A percentile compares a stretch with the other conserved stretches of the same genome.
Conservation (phyloP, 352 stramenopile species). For the Globisporangium cylindrosporum region DNA sequence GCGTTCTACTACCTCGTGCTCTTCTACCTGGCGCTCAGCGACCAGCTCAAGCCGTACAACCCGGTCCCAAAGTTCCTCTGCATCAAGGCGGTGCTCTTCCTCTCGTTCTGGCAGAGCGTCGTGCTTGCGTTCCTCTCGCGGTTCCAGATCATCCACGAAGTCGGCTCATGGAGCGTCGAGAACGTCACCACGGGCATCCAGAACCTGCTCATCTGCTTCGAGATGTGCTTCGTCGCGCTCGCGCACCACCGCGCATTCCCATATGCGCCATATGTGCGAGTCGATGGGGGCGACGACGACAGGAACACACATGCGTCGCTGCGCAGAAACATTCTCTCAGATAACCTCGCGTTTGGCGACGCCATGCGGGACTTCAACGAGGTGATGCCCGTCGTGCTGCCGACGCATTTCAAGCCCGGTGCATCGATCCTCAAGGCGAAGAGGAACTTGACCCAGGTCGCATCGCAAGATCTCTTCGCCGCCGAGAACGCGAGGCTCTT, state of each 20-base stretch:
- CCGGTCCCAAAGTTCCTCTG: slow-evolving; percentile 98
- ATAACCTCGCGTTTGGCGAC: slow-evolving; percentile 92
- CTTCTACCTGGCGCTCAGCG: slow-evolving; percentile 94
- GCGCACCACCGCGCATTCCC: slow-evolving; percentile 97
- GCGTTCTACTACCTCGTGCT: slow-evolving; percentile 97
- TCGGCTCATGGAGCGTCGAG: slow-evolving; percentile 92
- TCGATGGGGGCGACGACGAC: slow-evolving; percentile 15
- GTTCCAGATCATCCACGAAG: slow-evolving; percentile 87
- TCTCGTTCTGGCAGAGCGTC: slow-evolving; percentile 98
- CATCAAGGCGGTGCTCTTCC: slow-evolving; percentile 98
- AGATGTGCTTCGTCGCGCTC: slow-evolving; percentile 97
- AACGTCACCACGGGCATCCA: slow-evolving; percentile 96
- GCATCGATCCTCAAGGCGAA: slow-evolving; percentile 60
- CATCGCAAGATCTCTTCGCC: slow-evolving; percentile 39
- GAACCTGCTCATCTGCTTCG: slow-evolving; percentile 98
- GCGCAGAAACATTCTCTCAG: slow-evolving; percentile 79
- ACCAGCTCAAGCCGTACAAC: slow-evolving; percentile 91
- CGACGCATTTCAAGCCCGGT: slow-evolving; percentile 74
- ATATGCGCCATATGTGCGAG: slow-evolving; percentile 70
- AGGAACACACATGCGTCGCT: slow-evolving; percentile 30
- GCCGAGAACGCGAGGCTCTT: slow-evolving; percentile 49
- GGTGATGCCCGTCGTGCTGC: slow-evolving; percentile 84
- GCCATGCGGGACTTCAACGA: slow-evolving; percentile 94
- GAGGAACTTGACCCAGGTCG: slow-evolving; percentile 31
- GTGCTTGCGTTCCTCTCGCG: slow-evolving; percentile 88